These are phyloP conservation scores for Septoria petroselini DNA, from an alignment of 2,329 filamentous ascomycete genomes.

Conservation along the genomic window DNA sequence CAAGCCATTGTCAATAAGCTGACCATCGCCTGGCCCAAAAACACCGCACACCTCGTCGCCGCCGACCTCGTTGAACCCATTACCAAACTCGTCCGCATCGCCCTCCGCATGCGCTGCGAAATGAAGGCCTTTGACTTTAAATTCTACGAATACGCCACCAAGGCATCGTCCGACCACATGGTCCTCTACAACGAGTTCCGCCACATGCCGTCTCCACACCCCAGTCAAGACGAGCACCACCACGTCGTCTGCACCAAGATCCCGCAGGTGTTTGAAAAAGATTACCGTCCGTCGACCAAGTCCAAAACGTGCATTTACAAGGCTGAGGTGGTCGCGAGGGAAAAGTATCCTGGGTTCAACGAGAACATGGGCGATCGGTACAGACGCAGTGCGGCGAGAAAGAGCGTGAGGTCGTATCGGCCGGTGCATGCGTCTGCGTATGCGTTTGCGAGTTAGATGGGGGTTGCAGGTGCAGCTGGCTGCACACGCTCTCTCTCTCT, in stretches of 20 bases:
- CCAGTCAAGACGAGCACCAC: constrained; percentile 1
- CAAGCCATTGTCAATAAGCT: constrained; percentile 10
- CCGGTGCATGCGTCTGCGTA: too few species aligned
- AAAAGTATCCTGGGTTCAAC: constrained; percentile 1
- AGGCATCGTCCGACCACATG: constrained; percentile 1
- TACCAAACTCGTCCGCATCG: constrained; percentile 13
- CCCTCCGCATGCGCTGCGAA: constrained; percentile 15
- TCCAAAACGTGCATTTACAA: constrained; percentile 7
- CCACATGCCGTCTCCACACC: neutral
- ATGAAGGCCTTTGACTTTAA: constrained; percentile 13
- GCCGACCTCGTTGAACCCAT: constrained; percentile 3
- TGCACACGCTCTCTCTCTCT: too few species aligned
- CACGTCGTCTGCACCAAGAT: constrained; percentile 11
- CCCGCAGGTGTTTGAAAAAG: constrained; percentile 9
- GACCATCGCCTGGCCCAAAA: constrained; percentile 2
- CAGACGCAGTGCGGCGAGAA: too few species aligned
- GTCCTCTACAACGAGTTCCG: neutral
- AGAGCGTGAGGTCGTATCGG: too few species aligned
- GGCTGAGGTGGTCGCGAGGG: constrained; percentile 1
- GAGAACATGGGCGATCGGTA: neutral
- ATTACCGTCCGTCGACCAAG: constrained; percentile 1
- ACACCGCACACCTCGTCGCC: neutral
- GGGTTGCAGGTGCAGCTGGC: too few species aligned
- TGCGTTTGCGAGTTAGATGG: too few species aligned
- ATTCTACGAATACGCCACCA: constrained; percentile 9